These are phyloP conservation scores for Blastomyces parvus DNA, from an alignment of 2,329 filamentous ascomycete genomes.

Conservation along the genomic window DNA sequence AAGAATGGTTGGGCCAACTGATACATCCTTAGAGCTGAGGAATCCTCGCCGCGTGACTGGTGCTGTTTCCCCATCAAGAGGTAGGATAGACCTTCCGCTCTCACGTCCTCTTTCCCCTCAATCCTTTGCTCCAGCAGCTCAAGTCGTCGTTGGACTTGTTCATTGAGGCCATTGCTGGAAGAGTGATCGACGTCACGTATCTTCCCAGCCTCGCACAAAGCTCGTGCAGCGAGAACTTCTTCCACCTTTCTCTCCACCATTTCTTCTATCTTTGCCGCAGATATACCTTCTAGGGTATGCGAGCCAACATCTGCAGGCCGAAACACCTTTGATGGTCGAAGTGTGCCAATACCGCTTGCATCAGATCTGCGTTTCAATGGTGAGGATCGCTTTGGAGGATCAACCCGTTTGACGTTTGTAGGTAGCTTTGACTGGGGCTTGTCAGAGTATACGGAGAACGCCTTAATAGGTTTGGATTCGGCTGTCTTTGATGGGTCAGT, in stretches of 20 bases:
- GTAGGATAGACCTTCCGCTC: conserved; percentile 73
- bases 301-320: conserved; percentile 23
- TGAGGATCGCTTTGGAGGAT: conserved; percentile 38
- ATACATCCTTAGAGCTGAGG: conserved; percentile 73
- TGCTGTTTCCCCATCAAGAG: conserved; percentile 88
- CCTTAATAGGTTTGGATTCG: conserved; percentile 66
- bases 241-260: conserved; percentile 87
- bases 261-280: conserved; percentile 71
- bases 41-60: conserved; percentile 71
- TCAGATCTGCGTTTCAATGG: conserved; percentile 32
- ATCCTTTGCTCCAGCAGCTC: conserved; percentile 82
- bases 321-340: conserved; percentile 43
- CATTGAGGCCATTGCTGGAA: conserved; percentile 50
- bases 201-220: conserved; percentile 46
- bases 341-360: conserved; percentile 17
- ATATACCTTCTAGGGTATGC: conserved; percentile 38
- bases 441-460: conserved; percentile 81
- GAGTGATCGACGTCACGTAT: conserved; percentile 17
- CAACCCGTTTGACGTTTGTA: conserved; percentile 21
- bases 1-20: conserved; percentile 77
- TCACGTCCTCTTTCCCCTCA: conserved; percentile 62
- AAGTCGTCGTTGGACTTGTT: conserved; percentile 69
- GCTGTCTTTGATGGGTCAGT: conserved; percentile 44
- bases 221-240: conserved; percentile 74
- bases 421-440: conserved; percentile 43